Evolutionary conservation across 1,284 basidiomycete genomes (phyloP).

Genomic region (Rhodotorula mucilaginosa): DNA sequence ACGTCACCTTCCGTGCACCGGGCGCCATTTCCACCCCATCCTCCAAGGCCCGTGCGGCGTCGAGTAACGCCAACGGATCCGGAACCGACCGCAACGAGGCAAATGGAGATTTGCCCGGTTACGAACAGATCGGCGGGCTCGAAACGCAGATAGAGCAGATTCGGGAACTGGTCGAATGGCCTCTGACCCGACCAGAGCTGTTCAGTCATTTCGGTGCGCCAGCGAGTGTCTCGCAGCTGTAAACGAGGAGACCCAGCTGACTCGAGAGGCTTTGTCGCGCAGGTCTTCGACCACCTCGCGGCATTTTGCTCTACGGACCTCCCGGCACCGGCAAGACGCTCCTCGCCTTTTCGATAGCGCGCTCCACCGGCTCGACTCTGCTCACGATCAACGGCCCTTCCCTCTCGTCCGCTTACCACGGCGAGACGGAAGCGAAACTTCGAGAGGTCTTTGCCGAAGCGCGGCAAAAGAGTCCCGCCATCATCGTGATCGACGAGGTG

Average conservation of each 20-base stretch:
- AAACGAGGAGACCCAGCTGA: neutral
- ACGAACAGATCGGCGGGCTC: slow-evolving; percentile 79
- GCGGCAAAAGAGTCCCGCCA: slow-evolving; percentile 67
- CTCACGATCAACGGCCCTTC: slow-evolving; percentile 92
- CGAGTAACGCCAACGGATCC: slow-evolving; percentile 6
- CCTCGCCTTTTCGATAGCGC: slow-evolving; percentile 81
- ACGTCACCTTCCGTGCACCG: slow-evolving; percentile 28
- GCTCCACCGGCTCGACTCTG: slow-evolving; percentile 65
- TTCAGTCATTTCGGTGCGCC: slow-evolving; percentile 77
- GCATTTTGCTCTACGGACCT: slow-evolving; percentile 84
- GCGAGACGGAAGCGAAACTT: slow-evolving; percentile 89
- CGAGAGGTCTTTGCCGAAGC: slow-evolving; percentile 87
- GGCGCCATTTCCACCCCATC: slow-evolving; percentile 9
- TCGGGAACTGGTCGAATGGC: slow-evolving; percentile 90
- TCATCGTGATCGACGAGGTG: slow-evolving; percentile 93
- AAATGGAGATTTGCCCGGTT: slow-evolving; percentile 46
- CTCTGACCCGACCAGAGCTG: slow-evolving; percentile 81
- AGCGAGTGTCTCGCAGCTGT: neutral
- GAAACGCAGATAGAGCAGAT: slow-evolving; percentile 84
- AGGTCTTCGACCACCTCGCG: slow-evolving; percentile 84
- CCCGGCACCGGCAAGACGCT: slow-evolving; percentile 95
- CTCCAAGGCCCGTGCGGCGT: slow-evolving; percentile 36
- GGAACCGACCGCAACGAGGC: neutral
- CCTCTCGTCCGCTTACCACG: slow-evolving; percentile 89
- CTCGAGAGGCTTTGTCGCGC: neutral